phyloP scores from a whole-genome alignment of 2,329 filamentous ascomycete genomes.

The Whalleya microplaca region DNA sequence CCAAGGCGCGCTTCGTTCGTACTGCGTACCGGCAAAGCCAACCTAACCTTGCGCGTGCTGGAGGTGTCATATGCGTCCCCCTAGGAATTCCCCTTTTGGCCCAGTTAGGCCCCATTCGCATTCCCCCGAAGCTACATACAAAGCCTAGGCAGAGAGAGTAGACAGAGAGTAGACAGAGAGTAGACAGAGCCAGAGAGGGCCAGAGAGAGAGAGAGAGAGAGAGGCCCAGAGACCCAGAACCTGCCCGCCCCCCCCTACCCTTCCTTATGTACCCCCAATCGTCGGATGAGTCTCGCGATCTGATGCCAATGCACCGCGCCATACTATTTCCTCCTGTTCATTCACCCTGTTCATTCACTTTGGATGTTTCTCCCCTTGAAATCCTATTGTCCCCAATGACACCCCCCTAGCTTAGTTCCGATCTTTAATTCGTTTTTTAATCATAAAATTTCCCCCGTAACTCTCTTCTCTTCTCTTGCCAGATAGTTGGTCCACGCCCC shows the following conservation, averaged over 20 bases:
- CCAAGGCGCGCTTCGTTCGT: too few species aligned
- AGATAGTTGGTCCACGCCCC: conserved; percentile 43
- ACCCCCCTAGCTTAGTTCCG: conserved; percentile 38
- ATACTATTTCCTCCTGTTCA: conserved; percentile 22
- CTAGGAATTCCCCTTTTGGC: conserved; percentile 15
- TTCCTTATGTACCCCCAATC: conserved; percentile 13
- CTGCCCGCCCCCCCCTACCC: conserved; percentile 9
- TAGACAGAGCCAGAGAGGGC: too few species aligned
- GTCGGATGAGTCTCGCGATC: conserved; percentile 29
- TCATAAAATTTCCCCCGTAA: conserved; percentile 45
- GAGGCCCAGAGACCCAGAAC: conserved; percentile 10
- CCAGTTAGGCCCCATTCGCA: conserved; percentile 28
- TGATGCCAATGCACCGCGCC: conserved; percentile 29
- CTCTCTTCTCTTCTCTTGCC: conserved; percentile 41
- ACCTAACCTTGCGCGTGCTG: too few species aligned
- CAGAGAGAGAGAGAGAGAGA: too few species aligned
- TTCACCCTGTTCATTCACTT: too few species aligned
- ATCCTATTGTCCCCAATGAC: conserved; percentile 29
- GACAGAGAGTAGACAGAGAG: too few species aligned
- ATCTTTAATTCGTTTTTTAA: conserved; percentile 43
- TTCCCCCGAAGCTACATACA: too few species aligned
- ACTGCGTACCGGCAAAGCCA: too few species aligned
- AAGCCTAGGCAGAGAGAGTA: too few species aligned
- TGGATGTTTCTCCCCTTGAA: conserved; percentile 24
- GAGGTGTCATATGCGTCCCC: conserved; percentile 22